Base-by-base conservation (phyloP, 116 monocot species). In the Papilionanthe hybrid region DNA sequence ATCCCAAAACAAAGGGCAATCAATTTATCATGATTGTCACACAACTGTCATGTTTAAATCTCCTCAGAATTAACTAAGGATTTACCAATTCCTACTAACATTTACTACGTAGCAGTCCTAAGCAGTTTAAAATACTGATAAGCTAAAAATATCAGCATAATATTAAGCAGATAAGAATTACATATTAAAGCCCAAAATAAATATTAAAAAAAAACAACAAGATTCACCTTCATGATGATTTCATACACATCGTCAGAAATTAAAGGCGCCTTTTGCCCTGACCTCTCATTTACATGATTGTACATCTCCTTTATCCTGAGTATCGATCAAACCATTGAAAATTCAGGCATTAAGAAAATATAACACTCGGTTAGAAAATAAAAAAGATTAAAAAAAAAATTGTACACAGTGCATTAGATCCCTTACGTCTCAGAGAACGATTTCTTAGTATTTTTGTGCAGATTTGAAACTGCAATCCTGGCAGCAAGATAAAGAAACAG, bases 341-440 rank as follows among this genome's bases (percentile, higher is more conserved):
- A 44, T 42, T 22, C 19, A 73, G 0, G 7, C 41, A 71, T 6
- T 30, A 23, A 42, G 11, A 82, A 48, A 65, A 76, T 41, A 3
- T 25, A 72, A 82, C 53, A 53, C 15, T 15, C 13, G 17, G 17
- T 17, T 15, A 12, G 17, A 53, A 53, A 15, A 43, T 43, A 0
- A 45, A 53, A 4, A 23, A 43, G n/a, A n/a, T n/a, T n/a, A n/a
- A n/a, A 32, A 17, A 20, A 17, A 53, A 78, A 27, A 29, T 1
- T 2, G 2, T 6, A 20, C 42, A 25, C 77, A 55, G 65, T 15
- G n/a, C 0, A 10, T 1, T 6, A 89, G 53, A 41, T 7, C 44
- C n/a, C 44, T 87, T 85, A 98, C 97, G 97, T 98, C 66, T 94
- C 94, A 6, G 97, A 98, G 81, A 98, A 98, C 20, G 82, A 94